Evolutionary conservation across 106 monocot genomes (phyloP), one percentile per base, ranked within the genome.

Genomic region (Allium fistulosum): DNA sequence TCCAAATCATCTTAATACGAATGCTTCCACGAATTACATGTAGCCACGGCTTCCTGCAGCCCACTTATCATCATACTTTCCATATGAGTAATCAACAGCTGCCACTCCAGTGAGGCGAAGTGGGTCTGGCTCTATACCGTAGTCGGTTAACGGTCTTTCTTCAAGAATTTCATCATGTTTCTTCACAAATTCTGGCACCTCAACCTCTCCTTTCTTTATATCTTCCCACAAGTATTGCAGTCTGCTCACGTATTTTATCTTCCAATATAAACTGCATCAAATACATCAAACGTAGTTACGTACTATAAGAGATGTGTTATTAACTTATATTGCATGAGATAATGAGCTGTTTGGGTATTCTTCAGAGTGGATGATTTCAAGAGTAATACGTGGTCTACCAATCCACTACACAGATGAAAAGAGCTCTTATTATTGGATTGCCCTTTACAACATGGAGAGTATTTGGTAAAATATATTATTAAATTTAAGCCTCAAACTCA

Each of bases 171-270:
- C 72, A 65, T 99, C 99, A 51, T 99, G 93, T 15, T 12, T 51
- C 37, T 65, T 73, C 57, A 99, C 90, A 68, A 93, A 93, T 49
- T 93, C 99, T 63, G 99, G 99, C 61, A 99, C 93, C 57, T 99
- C 99, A 18, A 93, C 87, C 59, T 99, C 73, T 2, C 77, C 90
- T 72, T 90, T 93, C 71, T 72, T 87, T 68, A 99, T 85, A 51
- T 87, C 80, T 4, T 90, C 93, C 99, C 90, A 99, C 10, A 99
- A 73, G 72, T 99, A 99, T 63, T 99, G 88, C 58, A 93, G 46
- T 11, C 99, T 66, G 69, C 99, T 93, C 11, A 99, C 65, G 49
- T 99, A 99, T 71, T 90, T 99, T 71, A 99, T 99, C 82, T 99
- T 99, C 99, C 92, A 93, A 72, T 99, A 93, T 72, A 99, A 78